A percentile compares a stretch with the other conserved stretches of the same genome.
phyloP scores from a whole-genome alignment of 306 rosid species.

The Myrica gale region DNA sequence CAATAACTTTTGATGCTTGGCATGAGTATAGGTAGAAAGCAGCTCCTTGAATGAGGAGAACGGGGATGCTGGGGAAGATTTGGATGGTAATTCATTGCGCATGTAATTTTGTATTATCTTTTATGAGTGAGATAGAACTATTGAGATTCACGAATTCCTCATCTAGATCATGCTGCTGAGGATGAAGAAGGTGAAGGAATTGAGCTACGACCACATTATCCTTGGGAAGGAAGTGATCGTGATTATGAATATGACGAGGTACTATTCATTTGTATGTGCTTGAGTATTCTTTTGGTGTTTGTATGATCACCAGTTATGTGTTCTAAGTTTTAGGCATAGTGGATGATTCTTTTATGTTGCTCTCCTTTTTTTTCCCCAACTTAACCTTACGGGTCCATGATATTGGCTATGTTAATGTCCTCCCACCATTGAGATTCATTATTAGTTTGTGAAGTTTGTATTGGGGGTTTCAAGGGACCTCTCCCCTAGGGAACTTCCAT shows the following conservation, averaged over 20 bases:
- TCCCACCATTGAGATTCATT: not conserved
- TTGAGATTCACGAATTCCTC: constrained; percentile 18
- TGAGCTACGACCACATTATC: constrained; percentile 47
- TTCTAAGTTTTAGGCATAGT: not conserved
- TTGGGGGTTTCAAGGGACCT: not conserved
- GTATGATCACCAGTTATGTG: not conserved
- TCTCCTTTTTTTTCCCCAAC: too few species aligned
- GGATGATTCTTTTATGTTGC: not conserved
- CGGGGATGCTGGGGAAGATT: constrained; percentile 42
- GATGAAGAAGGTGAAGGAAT: constrained; percentile 59
- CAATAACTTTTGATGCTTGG: not conserved
- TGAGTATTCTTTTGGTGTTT: not conserved
- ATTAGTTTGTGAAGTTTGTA: not conserved
- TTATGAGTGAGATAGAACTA: not conserved
- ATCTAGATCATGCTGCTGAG: constrained; percentile 56
- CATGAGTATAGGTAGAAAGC: constrained; percentile 38
- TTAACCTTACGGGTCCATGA: too few species aligned
- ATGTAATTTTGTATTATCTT: not conserved
- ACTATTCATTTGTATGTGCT: not conserved
- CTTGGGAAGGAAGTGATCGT: constrained; percentile 94
- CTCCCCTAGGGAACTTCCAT: too few species aligned
- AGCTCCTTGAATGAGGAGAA: constrained; percentile 38
- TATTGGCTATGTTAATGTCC: not conserved
- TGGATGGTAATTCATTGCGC: constrained; percentile 32
- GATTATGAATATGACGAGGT: constrained; percentile 91